These are phyloP conservation scores for Macrophomina phaseolina DNA, from an alignment of 2,329 filamentous ascomycete genomes.

Conservation along the genomic window DNA sequence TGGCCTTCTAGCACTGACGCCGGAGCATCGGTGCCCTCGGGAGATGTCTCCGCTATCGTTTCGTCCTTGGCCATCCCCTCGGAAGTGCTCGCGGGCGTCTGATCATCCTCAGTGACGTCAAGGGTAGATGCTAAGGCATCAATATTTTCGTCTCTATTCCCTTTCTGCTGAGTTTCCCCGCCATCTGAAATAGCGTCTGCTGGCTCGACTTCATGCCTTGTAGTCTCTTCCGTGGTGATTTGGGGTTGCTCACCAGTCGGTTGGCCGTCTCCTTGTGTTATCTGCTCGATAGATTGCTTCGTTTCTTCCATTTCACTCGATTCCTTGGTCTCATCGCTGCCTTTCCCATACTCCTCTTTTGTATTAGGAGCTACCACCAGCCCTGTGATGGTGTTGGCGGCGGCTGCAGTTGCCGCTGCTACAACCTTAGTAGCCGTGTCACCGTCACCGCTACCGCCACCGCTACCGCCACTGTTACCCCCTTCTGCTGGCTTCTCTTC, in stretches of 20 bases:
- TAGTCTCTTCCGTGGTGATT: conserved; percentile 8
- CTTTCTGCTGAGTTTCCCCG: background rate
- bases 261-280: conserved; percentile 28
- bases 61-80: background rate
- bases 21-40: background rate
- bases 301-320: conserved; percentile 23
- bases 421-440: background rate
- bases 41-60: background rate
- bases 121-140: background rate
- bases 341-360: background rate
- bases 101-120: background rate
- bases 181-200: background rate
- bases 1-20: background rate
- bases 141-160: background rate
- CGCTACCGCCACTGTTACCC: background rate
- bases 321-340: conserved; percentile 29
- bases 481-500: background rate
- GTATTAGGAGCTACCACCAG: background rate
- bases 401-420: background rate
- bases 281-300: conserved; percentile 29
- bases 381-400: background rate
- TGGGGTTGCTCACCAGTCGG: conserved; percentile 27
- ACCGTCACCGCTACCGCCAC: background rate
- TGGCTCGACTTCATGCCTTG: background rate
- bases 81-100: background rate